Base-by-base conservation (phyloP, 148 eudicot species). In the Arctostaphylos glauca region DNA sequence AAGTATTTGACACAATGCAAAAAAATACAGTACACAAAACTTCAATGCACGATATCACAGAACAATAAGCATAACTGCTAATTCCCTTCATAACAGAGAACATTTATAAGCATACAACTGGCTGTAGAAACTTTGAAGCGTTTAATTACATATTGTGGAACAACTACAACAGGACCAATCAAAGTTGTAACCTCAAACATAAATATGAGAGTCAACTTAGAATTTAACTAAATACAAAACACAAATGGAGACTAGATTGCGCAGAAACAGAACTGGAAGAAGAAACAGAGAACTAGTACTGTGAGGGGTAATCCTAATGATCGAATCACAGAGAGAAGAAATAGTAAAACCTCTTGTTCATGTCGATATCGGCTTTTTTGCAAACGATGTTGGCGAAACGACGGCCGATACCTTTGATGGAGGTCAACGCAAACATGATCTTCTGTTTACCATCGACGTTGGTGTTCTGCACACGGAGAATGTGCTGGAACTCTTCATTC, bases 341-440 rank as follows among this genome's bases (percentile, higher is more conserved):
- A 72, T 41, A 44, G 0, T 0, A 46, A 74, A 6, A 93, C 98
- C 98, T 93, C 78, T 95, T 95, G 91, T 92, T 95, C 97, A 93
- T 95, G 90, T 95, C 97, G 67, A 95, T 81, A 56, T 95, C 98
- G 72, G 98, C 98, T 68, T 95, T 95, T 88, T 95, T 95, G 85
- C 98, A 95, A 76, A 91, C 95, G 58, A 95, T 92, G 80, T 95
- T 95, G 81, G 98, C 87, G 81, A 90, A 95, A 79, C 98, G 97
- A 21, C 98, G 97, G 10, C 98, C 98, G 72, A 95, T 92, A 92
- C 98, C 98, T 84, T 95, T 95, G 87, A 95, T 95, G 3, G 98
- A 92, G 64, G 98, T 95, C 88, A 95, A 77, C 18, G 98, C 98
- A 79, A 90, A 95, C 98, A 95, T 93, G 81, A 95, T 93, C 92